Conservation (phyloP, 2,329 filamentous ascomycete genomes). For the Venturia asperata region DNA sequence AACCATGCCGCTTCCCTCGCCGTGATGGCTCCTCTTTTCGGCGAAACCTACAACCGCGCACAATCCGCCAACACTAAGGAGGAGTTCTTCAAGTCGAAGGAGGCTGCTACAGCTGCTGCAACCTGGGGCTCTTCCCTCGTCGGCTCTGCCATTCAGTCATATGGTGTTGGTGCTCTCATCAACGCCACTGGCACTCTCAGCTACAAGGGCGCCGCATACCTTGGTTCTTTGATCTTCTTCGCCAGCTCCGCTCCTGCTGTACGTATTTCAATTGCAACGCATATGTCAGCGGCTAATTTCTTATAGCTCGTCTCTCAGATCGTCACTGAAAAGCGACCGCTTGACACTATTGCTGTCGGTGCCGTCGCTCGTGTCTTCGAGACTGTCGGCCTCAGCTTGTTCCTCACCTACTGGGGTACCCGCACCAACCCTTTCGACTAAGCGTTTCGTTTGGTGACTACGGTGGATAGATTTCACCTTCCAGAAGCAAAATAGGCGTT, state of each 20-base stretch:
- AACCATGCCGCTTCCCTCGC: slow-evolving; percentile 86
- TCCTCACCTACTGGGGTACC: slow-evolving; percentile 97
- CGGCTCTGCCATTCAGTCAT: slow-evolving; percentile 82
- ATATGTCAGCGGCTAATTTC: background rate
- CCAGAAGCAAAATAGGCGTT: background rate
- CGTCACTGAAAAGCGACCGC: slow-evolving; percentile 82
- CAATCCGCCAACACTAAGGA: slow-evolving; percentile 68
- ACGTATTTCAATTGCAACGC: slow-evolving; percentile 37
- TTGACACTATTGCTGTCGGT: slow-evolving; percentile 84
- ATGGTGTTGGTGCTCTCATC: slow-evolving; percentile 75
- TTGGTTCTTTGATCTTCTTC: slow-evolving; percentile 84
- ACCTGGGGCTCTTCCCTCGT: slow-evolving; percentile 86
- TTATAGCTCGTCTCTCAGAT: slow-evolving; percentile 74
- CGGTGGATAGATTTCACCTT: background rate
- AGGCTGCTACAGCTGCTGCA: slow-evolving; percentile 77
- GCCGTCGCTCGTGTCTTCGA: slow-evolving; percentile 80
- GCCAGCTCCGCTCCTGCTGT: slow-evolving; percentile 83
- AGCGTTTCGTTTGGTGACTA: slow-evolving; percentile 24
- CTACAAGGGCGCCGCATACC: slow-evolving; percentile 95
- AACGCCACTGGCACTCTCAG: slow-evolving; percentile 91
- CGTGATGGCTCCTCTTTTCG: slow-evolving; percentile 38
- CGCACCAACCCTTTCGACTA: slow-evolving; percentile 87
- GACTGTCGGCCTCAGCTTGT: slow-evolving; percentile 83
- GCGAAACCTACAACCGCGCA: slow-evolving; percentile 21
- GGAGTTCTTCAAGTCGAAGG: slow-evolving; percentile 91